These are phyloP conservation scores for Gyrodon lividus DNA, from an alignment of 768 basidiomycete species.

Conservation along the genomic window DNA sequence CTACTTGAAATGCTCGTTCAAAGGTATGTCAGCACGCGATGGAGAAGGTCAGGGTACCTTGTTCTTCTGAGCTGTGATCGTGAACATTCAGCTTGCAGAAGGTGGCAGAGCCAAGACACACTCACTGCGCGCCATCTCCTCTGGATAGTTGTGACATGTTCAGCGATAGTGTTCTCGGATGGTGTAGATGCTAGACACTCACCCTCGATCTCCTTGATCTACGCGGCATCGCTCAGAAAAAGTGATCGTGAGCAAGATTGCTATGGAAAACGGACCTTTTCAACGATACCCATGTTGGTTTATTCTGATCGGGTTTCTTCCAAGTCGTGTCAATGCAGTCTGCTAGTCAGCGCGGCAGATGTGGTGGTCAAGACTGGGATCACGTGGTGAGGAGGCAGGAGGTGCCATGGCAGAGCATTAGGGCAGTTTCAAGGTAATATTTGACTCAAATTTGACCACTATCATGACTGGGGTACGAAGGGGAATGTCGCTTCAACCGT, in stretches of 20 bases:
- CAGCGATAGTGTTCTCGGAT: background rate
- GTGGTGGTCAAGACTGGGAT: background rate
- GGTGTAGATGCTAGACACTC: slow-evolving; percentile 27
- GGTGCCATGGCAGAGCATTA: background rate
- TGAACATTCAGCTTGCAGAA: background rate
- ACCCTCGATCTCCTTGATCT: slow-evolving; percentile 98
- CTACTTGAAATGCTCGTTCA: slow-evolving; percentile 38
- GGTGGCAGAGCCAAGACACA: slow-evolving; percentile 43
- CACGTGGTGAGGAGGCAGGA: slow-evolving; percentile 8
- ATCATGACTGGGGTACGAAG: slow-evolving; percentile 26
- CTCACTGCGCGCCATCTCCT: slow-evolving; percentile 92
- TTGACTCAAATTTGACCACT: background rate
- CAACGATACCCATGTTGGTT: slow-evolving; percentile 83
- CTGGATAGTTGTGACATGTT: slow-evolving; percentile 37
- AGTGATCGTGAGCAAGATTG: background rate
- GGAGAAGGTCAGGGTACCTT: slow-evolving; percentile 50
- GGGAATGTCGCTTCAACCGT: slow-evolving; percentile 52
- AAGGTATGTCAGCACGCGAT: slow-evolving; percentile 7
- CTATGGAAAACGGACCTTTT: slow-evolving; percentile 62
- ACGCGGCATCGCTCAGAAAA: slow-evolving; percentile 1
- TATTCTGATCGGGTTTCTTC: background rate
- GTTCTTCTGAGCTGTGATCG: slow-evolving; percentile 82
- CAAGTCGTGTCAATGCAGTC: background rate
- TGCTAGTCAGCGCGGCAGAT: too few species aligned
- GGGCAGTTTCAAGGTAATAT: background rate